Evolutionary conservation across 2,329 filamentous ascomycete genomes (phyloP).

Genomic region (Elsinoe batatas): DNA sequence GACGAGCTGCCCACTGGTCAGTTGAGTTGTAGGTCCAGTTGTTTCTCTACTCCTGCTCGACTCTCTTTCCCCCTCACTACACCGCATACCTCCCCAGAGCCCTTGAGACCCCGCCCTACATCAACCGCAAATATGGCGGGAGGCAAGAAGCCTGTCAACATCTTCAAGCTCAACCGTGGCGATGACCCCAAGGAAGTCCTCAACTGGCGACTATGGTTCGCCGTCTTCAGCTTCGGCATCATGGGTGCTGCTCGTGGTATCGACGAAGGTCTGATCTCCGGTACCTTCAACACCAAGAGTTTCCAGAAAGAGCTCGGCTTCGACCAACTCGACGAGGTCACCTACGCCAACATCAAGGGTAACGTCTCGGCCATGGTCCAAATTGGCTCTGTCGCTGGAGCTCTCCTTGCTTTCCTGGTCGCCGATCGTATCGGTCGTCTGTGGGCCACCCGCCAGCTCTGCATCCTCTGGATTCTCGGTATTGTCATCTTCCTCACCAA

Average conservation of each 20-base stretch:
- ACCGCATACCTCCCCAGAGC: background rate
- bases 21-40: background rate
- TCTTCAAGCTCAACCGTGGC: slow-evolving; percentile 39
- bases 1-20: background rate
- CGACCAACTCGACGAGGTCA: slow-evolving; percentile 40
- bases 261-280: slow-evolving; percentile 61
- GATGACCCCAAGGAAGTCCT: slow-evolving; percentile 59
- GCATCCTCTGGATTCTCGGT: slow-evolving; percentile 32
- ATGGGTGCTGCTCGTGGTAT: slow-evolving; percentile 65
- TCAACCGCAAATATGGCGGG: slow-evolving; percentile 14
- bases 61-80: background rate
- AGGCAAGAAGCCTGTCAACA: slow-evolving; percentile 20
- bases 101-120: background rate
- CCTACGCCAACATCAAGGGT: slow-evolving; percentile 54
- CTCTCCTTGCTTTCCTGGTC: slow-evolving; percentile 48
- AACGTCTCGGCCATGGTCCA: slow-evolving; percentile 75
- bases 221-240: slow-evolving; percentile 46
- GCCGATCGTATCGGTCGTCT: slow-evolving; percentile 36
- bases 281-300: slow-evolving; percentile 45
- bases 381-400: slow-evolving; percentile 62
- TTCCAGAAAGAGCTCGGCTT: slow-evolving; percentile 52
- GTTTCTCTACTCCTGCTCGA: background rate
- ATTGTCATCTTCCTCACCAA: slow-evolving; percentile 33
- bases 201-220: slow-evolving; percentile 69
- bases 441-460: slow-evolving; percentile 35